Base-by-base conservation (phyloP, 257 asterid genomes). In the Solanum bukasovii region DNA sequence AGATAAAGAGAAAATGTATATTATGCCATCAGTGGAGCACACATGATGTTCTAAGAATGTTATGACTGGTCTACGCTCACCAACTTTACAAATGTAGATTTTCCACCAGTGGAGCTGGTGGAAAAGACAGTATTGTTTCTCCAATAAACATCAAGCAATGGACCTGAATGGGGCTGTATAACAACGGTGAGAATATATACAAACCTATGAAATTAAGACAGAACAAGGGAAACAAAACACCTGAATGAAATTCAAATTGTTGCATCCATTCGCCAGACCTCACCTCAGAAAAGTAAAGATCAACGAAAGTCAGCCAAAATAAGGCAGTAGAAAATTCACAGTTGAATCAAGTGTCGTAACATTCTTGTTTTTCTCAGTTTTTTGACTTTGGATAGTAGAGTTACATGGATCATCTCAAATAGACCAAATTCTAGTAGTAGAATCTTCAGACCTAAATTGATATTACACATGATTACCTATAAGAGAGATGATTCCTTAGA, bases 81-180 rank as follows among this genome's bases (percentile, higher is more conserved):
- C 99, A 87, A 97, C 92, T 94, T 96, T 95, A 89, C 99, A 94
- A 88, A 96, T 95, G 91, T 93, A 91, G 88, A 97, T 97, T 98
- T 93, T 89, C 91, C 91, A 90, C 96, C 98, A 31, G 96, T 92
- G 88, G 99, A 94, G 93, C 98, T 96, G 40, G 96, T 95, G 72
- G 99, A 98, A 89, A 97, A 97, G 7, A 95, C 86, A 90, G 87
- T 90, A 89, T 93, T 94, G 94, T 95, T 97, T 91, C 93, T 92
- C 98, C 98, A 97, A 92, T 95, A 98, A 89, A 97, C 98, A 91
- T 96, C 99, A 74, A 95, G 98, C 74, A 96, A 91, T 13, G 98
- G 98, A 91, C 95, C 98, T 95, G 94, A 63, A 84, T n/a, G 40
- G 38, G 33, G 33, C 5, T 77, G 49, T 77, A 77, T 13, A 38